Evolutionary conservation across 805 yeast species (phyloP).

Genomic region (Yamadazyma endophytica): DNA sequence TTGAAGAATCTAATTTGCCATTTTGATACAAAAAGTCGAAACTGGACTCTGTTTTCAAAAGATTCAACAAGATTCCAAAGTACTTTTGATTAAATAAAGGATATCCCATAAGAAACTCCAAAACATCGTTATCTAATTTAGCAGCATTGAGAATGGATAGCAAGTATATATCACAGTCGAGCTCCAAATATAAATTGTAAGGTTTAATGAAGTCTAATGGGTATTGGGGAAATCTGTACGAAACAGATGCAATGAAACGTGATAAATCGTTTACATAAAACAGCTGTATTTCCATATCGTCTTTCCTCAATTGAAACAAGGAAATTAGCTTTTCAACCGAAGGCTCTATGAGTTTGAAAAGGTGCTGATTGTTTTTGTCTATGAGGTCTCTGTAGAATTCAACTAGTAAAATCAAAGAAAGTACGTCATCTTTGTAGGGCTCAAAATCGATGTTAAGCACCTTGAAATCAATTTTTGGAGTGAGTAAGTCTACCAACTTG

Average conservation of each 20-base stretch:
- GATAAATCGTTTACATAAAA: constrained; percentile 15
- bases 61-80: constrained; percentile 23
- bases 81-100: constrained; percentile 15
- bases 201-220: constrained; percentile 13
- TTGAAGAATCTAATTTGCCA: constrained; percentile 7
- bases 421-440: constrained; percentile 18
- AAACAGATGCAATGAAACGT: constrained; percentile 16
- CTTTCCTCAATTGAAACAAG: constrained; percentile 2
- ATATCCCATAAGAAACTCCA: constrained; percentile 7
- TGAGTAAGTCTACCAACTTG: constrained; percentile 4
- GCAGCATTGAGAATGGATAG: constrained; percentile 13
- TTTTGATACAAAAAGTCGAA: constrained; percentile 12
- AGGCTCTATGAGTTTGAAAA: background rate
- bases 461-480: constrained; percentile 5
- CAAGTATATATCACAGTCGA: constrained; percentile 17
- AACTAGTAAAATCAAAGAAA: constrained; percentile 20
- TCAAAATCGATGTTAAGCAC: constrained; percentile 12
- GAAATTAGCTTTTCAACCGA: constrained; percentile 1
- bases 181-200: constrained; percentile 12
- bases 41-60: constrained; percentile 13
- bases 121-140: constrained; percentile 9
- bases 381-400: constrained; percentile 22
- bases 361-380: constrained; percentile 2
- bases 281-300: constrained; percentile 3
- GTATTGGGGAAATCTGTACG: constrained; percentile 12